Evolutionary conservation across 345 rosid species (phyloP), one percentile per base, ranked within the genome.

Genomic region (Hibiscus syriacus): DNA sequence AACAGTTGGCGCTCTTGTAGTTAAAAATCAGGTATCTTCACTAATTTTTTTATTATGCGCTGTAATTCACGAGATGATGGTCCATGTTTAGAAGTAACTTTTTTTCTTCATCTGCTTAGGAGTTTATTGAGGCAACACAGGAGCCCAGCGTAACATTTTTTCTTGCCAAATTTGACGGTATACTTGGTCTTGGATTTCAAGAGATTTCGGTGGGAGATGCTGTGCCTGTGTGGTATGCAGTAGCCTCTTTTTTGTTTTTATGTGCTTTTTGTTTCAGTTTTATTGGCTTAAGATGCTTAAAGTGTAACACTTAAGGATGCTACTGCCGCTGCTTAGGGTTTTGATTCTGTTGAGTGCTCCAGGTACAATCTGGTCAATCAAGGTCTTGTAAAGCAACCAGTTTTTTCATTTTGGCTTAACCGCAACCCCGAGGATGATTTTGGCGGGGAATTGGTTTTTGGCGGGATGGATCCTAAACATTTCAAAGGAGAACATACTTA

Each of bases 101-200:
- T 41, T 29, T 39, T 36, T 5, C 67, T 60, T 34, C 5, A 6
- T 49, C 19, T 48, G 36, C 72, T 68, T 74, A 93, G 99, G 92
- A 85, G 76, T 91, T 94, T 75, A 90, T 94, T 59, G 99, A 94
- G 79, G 86, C 96, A 74, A 87, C 99, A 7, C 80, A 73, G 36
- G 97, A 94, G 72, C 99, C 95, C 4, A 77, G 99, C 70, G 16
- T 89, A 64, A 87, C 92, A 13, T 94, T 94, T 68, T 25, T 94
- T 80, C 78, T 79, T 55, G 96, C 89, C 66, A 94, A 91, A 70
- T 94, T 94, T 77, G 96, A 90, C 76, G 96, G 91, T 20, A 80
- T 87, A 49, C 87, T 90, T 67, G 93, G 93, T 43, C 90, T 90
- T 48, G 92, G 87, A 49, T 90, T 87, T 73, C 87, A 82, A 79